phyloP scores from a whole-genome alignment of 176 grass and related monocot species.

The Eleusine indica region DNA sequence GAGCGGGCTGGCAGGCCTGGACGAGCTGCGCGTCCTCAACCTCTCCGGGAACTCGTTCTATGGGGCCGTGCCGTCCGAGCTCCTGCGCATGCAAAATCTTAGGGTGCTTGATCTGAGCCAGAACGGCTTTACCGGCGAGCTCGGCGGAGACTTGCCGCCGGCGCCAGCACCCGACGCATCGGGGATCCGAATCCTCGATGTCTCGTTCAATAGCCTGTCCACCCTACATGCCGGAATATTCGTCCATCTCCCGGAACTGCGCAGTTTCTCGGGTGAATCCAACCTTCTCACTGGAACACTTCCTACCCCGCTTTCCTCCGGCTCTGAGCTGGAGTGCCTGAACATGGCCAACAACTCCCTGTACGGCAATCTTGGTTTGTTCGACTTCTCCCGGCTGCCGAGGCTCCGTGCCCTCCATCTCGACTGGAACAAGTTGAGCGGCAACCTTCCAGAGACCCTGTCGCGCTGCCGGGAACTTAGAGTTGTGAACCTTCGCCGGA shows the following conservation, averaged over 20 bases:
- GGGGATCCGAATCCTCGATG: slow-evolving; percentile 30
- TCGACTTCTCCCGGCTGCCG: slow-evolving; percentile 20
- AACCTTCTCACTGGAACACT: slow-evolving; percentile 36
- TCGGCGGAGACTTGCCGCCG: not conserved
- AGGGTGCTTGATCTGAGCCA: slow-evolving; percentile 23
- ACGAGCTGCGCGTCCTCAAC: not conserved
- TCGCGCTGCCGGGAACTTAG: slow-evolving; percentile 15
- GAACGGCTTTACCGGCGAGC: not conserved
- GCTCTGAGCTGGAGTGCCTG: slow-evolving; percentile 28
- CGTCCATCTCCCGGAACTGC: not conserved
- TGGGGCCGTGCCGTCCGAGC: no score
- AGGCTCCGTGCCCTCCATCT: slow-evolving; percentile 38
- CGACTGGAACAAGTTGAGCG: slow-evolving; percentile 1
- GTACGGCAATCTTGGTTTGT: slow-evolving; percentile 22
- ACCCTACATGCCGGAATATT: slow-evolving; percentile 10
- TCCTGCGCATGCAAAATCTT: not conserved
- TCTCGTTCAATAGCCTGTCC: slow-evolving; percentile 41
- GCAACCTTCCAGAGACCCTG: slow-evolving; percentile 12
- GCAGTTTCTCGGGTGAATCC: slow-evolving; percentile 23
- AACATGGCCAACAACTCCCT: slow-evolving; percentile 47
- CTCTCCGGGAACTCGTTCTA: no score
- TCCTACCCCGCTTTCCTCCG: slow-evolving; percentile 26
- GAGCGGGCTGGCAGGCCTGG: not conserved
- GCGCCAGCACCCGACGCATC: not conserved
- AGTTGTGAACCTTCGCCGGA: slow-evolving; percentile 37